These are phyloP conservation scores for Primulina eburnea DNA, from an alignment of 257 asterid genomes.

Conservation along the genomic window DNA sequence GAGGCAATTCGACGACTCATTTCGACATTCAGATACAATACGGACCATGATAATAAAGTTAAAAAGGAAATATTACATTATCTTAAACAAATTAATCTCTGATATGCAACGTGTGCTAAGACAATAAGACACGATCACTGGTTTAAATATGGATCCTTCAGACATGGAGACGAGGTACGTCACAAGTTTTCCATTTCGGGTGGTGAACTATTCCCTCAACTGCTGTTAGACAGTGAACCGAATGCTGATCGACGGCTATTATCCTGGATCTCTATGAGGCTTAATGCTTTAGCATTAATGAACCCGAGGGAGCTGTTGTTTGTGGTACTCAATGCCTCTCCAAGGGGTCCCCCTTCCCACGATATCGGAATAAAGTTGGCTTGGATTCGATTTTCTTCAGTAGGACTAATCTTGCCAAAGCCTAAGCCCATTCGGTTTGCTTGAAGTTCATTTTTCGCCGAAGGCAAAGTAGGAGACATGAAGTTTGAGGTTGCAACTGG, in stretches of 20 bases:
- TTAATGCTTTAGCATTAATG: constrained; percentile 41
- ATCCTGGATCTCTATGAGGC: constrained; percentile 66
- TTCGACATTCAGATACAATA: not conserved
- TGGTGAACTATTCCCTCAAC: constrained; percentile 76
- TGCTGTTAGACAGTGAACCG: constrained; percentile 71
- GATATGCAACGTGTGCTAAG: not conserved
- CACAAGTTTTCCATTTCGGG: constrained; percentile 42
- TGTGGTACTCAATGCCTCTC: constrained; percentile 69
- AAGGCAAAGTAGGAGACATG: constrained; percentile 50
- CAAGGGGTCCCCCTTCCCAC: constrained; percentile 97
- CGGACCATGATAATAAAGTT: not conserved
- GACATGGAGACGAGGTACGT: constrained; percentile 44
- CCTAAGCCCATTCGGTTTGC: constrained; percentile 63
- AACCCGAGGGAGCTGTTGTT: constrained; percentile 32
- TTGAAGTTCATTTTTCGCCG: constrained; percentile 47
- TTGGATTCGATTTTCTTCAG: constrained; percentile 34
- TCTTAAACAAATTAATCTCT: not conserved
- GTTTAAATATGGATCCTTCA: constrained; percentile 39
- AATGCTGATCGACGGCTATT: constrained; percentile 48
- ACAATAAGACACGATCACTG: constrained; percentile 10
- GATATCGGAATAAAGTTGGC: constrained; percentile 60
- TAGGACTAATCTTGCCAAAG: constrained; percentile 31
- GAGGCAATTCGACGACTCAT: constrained; percentile 6
- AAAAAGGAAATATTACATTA: constrained; percentile 12
- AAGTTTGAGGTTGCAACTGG: constrained; percentile 51